phyloP scores from a whole-genome alignment of 805 yeast species.

The Yamadazyma nakazawae region DNA sequence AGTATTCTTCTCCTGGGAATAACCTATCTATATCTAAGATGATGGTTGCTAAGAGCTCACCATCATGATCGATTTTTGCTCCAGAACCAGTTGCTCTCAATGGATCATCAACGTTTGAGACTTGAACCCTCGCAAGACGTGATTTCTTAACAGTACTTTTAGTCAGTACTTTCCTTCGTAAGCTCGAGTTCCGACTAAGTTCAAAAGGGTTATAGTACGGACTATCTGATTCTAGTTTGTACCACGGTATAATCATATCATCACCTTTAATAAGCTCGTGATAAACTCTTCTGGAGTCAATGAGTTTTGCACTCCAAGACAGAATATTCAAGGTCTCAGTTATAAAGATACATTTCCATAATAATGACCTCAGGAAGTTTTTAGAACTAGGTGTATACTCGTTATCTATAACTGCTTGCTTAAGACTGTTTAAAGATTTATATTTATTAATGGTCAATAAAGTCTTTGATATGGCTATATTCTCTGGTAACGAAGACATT shows the following conservation, averaged over 20 bases:
- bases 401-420: slow-evolving; percentile 24
- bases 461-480: slow-evolving; percentile 34
- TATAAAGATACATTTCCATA: slow-evolving; percentile 38
- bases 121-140: slow-evolving; percentile 18
- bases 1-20: slow-evolving; percentile 46
- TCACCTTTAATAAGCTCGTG: slow-evolving; percentile 27
- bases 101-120: slow-evolving; percentile 12
- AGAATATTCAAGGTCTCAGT: slow-evolving; percentile 35
- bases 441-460: slow-evolving; percentile 35
- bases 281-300: slow-evolving; percentile 30
- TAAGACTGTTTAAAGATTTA: slow-evolving; percentile 25
- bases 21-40: slow-evolving; percentile 52
- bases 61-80: slow-evolving; percentile 18
- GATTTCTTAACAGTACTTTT: slow-evolving; percentile 8
- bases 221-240: slow-evolving; percentile 26
- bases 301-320: slow-evolving; percentile 29
- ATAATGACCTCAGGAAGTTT: slow-evolving; percentile 28
- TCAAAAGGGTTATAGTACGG: slow-evolving; percentile 21
- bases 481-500: slow-evolving; percentile 24
- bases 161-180: slow-evolving; percentile 4
- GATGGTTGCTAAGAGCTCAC: slow-evolving; percentile 40
- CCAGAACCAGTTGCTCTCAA: slow-evolving; percentile 10
- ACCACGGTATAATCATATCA: slow-evolving; percentile 40
- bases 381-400: slow-evolving; percentile 24
- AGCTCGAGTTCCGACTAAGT: slow-evolving; percentile 14